Conservation (phyloP, 1,284 basidiomycete species). For the Violaceomyces palustris region DNA sequence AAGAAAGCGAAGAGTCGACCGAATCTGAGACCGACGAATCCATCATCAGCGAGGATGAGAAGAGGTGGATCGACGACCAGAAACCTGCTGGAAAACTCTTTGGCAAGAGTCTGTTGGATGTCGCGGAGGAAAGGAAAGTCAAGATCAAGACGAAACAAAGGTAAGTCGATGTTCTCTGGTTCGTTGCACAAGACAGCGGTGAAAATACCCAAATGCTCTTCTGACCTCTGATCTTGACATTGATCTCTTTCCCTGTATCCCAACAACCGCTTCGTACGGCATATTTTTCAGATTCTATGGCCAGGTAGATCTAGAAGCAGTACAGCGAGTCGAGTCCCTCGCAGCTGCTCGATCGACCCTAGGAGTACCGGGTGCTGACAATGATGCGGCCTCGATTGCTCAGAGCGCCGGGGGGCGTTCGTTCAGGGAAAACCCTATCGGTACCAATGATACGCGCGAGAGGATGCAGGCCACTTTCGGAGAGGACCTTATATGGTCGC, state of each 20-base stretch:
- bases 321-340: constrained; percentile 7
- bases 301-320: constrained; percentile 33
- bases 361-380: constrained; percentile 1
- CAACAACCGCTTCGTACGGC: not conserved
- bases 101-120: constrained; percentile 45
- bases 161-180: too few species aligned
- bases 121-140: constrained; percentile 22
- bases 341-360: not conserved
- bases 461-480: constrained; percentile 49
- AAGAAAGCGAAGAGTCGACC: constrained; percentile 11
- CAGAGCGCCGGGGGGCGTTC: constrained; percentile 24
- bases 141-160: constrained; percentile 23
- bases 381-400: constrained; percentile 25
- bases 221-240: too few species aligned
- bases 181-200: not conserved
- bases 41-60: constrained; percentile 34
- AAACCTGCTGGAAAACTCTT: constrained; percentile 47
- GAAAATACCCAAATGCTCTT: not conserved
- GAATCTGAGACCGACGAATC: constrained; percentile 21
- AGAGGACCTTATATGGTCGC: constrained; percentile 25
- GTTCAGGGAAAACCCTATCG: constrained; percentile 40
- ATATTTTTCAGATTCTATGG: constrained; percentile 40
- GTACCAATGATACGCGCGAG: constrained; percentile 46
- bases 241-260: too few species aligned
- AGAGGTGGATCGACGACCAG: constrained; percentile 39